A percentile compares a stretch with the other conserved stretches of the same genome.
Conservation (phyloP, 2,329 filamentous ascomycete genomes). For the Pseudocercospora pini-densiflorae region DNA sequence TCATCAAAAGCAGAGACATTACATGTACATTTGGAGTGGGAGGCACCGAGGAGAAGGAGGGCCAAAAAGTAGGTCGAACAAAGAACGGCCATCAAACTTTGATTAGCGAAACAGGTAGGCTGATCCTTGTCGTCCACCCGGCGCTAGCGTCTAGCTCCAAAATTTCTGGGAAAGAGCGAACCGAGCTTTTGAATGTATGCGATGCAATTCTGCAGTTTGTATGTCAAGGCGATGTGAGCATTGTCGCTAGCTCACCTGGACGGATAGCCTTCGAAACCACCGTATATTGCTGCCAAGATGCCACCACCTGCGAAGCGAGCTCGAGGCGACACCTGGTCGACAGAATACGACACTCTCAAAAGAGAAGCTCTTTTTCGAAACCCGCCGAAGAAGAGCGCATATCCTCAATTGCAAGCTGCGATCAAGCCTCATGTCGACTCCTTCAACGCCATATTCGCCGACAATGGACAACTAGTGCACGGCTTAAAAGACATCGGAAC, state of each 20-base stretch:
- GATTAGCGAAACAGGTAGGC: neutral
- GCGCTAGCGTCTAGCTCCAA: neutral
- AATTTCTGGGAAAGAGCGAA: constrained; percentile 6
- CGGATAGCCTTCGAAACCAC: too few relatives aligned
- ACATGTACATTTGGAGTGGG: neutral
- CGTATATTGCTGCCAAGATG: constrained; percentile 23
- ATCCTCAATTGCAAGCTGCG: constrained; percentile 83
- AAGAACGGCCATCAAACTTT: constrained; percentile 4
- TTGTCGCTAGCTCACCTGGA: neutral
- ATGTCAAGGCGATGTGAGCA: neutral
- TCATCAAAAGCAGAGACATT: neutral
- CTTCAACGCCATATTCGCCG: constrained; percentile 87
- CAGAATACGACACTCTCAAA: constrained; percentile 82
- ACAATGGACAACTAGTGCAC: constrained; percentile 73
- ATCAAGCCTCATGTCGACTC: constrained; percentile 92
- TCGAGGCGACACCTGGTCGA: constrained; percentile 68
- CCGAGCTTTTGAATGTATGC: neutral
- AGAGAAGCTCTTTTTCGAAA: constrained; percentile 88
- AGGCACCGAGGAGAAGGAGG: neutral
- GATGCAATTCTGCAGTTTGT: neutral
- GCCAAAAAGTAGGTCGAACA: neutral
- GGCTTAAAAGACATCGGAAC: constrained; percentile 87
- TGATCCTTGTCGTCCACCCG: neutral
- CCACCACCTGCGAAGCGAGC: constrained; percentile 32
- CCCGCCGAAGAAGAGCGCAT: constrained; percentile 87